Conservation (phyloP, 345 rosid species). For the Turnera subulata region DNA sequence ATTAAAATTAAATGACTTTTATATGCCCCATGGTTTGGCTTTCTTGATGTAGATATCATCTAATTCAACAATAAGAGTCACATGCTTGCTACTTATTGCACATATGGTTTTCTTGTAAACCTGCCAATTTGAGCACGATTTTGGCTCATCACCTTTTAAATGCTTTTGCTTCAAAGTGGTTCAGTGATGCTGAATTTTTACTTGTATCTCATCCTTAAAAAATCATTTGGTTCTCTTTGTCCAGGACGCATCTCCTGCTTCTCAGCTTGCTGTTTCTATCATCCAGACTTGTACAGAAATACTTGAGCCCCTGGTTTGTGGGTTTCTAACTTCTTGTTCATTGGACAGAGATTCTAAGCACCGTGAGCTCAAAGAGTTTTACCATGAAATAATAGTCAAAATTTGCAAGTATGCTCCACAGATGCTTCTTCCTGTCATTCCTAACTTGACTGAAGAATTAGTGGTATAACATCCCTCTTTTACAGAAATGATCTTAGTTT, state of each 20-base stretch:
- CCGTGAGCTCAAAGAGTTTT: constrained; percentile 64
- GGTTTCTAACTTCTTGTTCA: constrained; percentile 71
- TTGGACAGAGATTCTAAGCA: constrained; percentile 58
- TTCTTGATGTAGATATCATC: no score
- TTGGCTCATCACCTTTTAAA: background rate
- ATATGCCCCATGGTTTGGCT: no score
- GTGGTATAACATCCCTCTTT: constrained; percentile 38
- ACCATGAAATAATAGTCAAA: constrained; percentile 72
- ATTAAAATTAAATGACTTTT: no score
- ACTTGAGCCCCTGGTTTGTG: constrained; percentile 69
- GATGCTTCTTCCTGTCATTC: constrained; percentile 69
- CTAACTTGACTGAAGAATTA: constrained; percentile 70
- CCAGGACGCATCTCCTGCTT: constrained; percentile 51
- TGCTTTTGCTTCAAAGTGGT: background rate
- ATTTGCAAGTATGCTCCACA: constrained; percentile 72
- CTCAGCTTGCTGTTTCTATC: constrained; percentile 73
- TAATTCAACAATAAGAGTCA: no score
- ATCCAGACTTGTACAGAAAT: constrained; percentile 59
- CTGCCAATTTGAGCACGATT: no score
- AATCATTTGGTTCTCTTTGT: constrained; percentile 7
- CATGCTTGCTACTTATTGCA: no score
- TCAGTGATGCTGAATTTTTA: background rate
- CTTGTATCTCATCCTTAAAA: constrained; percentile 1
- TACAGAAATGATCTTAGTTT: constrained; percentile 7
- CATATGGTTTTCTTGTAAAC: no score